Evolutionary conservation across 2,329 filamentous ascomycete species (phyloP), one percentile per base, ranked within the genome.

Genomic region (Fusarium mangiferae): DNA sequence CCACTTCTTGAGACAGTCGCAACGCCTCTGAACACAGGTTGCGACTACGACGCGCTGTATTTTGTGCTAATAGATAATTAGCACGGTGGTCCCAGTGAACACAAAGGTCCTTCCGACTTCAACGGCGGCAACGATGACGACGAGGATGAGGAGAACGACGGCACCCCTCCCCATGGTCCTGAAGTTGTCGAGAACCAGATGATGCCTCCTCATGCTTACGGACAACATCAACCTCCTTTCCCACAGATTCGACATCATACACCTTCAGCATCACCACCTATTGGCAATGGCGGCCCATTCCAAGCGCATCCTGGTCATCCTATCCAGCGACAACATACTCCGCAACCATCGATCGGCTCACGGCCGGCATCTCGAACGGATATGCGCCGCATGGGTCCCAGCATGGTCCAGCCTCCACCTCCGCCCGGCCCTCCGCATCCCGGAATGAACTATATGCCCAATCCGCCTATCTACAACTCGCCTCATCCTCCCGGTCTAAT

Each of bases 41-140:
- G 28, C 38, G 44, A 30, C 36, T 28, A 33, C 51, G 55, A 49
- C 55, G 28, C 48, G 62, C 46, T 64, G 51, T 24, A n/a, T 35
- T 14, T 39, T 17, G 38, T 65, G 33, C 72, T 74, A 49, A 74
- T 54, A 41, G 24, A 28, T 14, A 62, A 58, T 81, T 81, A 98
- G 95, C 97, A 97, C 86, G 95, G 95, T 78, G 92, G 91, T 67
- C 92, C 95, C 49, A 97, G 96, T 83, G 96, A 99, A 83, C 96
- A 98, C 85, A 99, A 98, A 85, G 96, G 96, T 5, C 96, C 96
- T 2, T 89, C 90, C 62, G 96, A 99, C 83, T 99, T 98, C 84
- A 93, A 92, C 80, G 94, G 94, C 74, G 92, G 93, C 72, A 93
- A 93, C 75, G 94, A 96, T 59, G 95, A 98, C 56, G 95, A 97